These are phyloP conservation scores for Rhododendron kiyosumense DNA, from an alignment of 148 eudicot genomes.

Conservation along the genomic window DNA sequence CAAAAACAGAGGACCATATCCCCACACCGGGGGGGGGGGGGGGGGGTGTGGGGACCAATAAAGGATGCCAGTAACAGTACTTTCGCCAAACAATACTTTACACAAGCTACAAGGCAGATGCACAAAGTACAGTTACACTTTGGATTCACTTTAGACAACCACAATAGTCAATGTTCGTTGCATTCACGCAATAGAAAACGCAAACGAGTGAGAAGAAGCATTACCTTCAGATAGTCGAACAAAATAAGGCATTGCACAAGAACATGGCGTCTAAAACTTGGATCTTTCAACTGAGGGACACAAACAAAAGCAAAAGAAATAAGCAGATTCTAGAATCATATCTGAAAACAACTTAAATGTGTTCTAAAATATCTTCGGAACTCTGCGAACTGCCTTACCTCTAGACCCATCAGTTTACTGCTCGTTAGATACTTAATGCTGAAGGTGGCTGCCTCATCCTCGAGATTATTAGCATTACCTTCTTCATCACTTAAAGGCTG, in stretches of 20 bases:
- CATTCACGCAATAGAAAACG: background rate
- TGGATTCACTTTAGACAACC: background rate
- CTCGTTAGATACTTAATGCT: slow-evolving; percentile 96
- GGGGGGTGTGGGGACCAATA: background rate
- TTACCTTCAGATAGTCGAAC: slow-evolving; percentile 91
- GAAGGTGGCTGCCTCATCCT: slow-evolving; percentile 87
- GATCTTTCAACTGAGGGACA: slow-evolving; percentile 77
- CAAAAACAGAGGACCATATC: background rate
- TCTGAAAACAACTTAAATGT: background rate
- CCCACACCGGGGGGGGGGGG: background rate
- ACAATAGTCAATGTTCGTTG: background rate
- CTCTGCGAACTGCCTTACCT: slow-evolving; percentile 43
- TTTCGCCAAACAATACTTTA: background rate
- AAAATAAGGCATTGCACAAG: slow-evolving; percentile 93
- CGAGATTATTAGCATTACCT: slow-evolving; percentile 79
- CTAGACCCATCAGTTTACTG: slow-evolving; percentile 97
- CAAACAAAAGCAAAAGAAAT: background rate
- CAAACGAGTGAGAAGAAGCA: background rate
- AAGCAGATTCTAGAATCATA: background rate
- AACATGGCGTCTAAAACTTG: slow-evolving; percentile 94
- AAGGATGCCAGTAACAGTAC: background rate
- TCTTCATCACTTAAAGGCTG: slow-evolving; percentile 98
- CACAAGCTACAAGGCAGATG: background rate
- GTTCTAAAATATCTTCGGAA: background rate
- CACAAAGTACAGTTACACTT: background rate